Conservation (phyloP, 2,329 filamentous ascomycete species). For the Diaporthe sp. region DNA sequence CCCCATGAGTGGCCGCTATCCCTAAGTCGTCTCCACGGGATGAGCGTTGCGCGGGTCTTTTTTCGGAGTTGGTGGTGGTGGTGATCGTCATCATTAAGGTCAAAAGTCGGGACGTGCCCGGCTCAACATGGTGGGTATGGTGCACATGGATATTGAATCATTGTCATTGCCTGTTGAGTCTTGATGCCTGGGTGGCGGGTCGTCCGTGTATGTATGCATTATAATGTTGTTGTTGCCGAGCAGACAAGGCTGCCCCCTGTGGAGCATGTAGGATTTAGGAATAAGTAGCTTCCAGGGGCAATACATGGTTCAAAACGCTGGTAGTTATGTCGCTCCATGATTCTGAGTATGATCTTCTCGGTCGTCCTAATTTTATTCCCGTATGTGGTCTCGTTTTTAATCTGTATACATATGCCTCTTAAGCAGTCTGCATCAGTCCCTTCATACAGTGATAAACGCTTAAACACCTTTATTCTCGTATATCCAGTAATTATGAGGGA, state of each 20-base stretch:
- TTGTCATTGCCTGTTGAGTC: not conserved
- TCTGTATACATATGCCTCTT: too few species aligned
- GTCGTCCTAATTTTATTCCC: too few species aligned
- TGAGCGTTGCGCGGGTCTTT: not conserved
- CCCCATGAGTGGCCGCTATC: not conserved
- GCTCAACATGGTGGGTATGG: not conserved
- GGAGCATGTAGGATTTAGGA: not conserved
- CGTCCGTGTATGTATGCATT: conserved; percentile 1
- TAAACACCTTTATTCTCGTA: too few species aligned
- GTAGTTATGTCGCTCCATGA: too few species aligned
- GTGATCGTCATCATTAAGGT: not conserved
- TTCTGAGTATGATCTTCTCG: not conserved
- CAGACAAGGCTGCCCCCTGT: not conserved
- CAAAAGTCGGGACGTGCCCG: not conserved
- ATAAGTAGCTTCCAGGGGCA: not conserved
- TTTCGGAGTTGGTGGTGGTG: conserved; percentile 4
- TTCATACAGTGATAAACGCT: too few species aligned
- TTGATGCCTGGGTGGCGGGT: not conserved
- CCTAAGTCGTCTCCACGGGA: not conserved
- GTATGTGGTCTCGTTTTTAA: too few species aligned
- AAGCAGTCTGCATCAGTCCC: too few species aligned
- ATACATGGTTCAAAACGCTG: not conserved
- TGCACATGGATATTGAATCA: not conserved
- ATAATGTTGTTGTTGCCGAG: not conserved
- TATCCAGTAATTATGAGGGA: too few species aligned